A percentile compares a stretch with the other conserved stretches of the same genome.
Conservation (phyloP, 1,139 yeast species). For the Nakaseomyces uthaithaninus region DNA sequence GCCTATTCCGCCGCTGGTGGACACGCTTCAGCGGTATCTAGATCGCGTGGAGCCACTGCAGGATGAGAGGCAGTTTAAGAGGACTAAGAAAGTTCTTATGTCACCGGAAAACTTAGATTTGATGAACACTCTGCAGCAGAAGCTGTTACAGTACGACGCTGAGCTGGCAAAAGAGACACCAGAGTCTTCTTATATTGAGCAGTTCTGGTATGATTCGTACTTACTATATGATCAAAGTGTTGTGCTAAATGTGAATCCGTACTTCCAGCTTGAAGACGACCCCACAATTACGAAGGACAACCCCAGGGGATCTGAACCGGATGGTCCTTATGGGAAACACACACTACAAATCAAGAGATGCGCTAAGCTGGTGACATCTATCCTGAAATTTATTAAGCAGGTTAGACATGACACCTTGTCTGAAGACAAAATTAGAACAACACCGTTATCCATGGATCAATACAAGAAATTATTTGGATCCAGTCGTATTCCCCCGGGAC, state of each 20-base stretch:
- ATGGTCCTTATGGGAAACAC: constrained; percentile 21
- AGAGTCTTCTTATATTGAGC: constrained; percentile 72
- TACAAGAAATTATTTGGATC: constrained; percentile 80
- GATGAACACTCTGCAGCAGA: constrained; percentile 11
- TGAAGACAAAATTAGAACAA: constrained; percentile 61
- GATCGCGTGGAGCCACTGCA: constrained; percentile 64
- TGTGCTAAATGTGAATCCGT: constrained; percentile 79
- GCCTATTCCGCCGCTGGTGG: constrained; percentile 66
- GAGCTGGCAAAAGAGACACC: constrained; percentile 56
- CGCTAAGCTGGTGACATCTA: constrained; percentile 68
- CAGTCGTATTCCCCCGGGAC: constrained; percentile 70
- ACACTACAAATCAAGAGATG: constrained; percentile 65
- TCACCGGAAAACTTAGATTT: constrained; percentile 49
- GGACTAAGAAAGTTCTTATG: constrained; percentile 53
- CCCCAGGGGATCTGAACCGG: constrained; percentile 30
- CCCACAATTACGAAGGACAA: constrained; percentile 56
- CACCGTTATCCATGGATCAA: constrained; percentile 80
- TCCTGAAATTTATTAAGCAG: constrained; percentile 72
- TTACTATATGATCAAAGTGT: constrained; percentile 82
- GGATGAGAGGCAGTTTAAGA: constrained; percentile 55
- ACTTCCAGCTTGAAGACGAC: constrained; percentile 80
- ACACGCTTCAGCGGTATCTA: constrained; percentile 56
- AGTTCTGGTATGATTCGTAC: constrained; percentile 89
- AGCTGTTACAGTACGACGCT: constrained; percentile 39
- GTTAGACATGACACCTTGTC: constrained; percentile 65